A percentile compares a stretch with the other conserved stretches of the same genome.
Conservation (phyloP, 345 rosid species). For the Moricandia arvensis region DNA sequence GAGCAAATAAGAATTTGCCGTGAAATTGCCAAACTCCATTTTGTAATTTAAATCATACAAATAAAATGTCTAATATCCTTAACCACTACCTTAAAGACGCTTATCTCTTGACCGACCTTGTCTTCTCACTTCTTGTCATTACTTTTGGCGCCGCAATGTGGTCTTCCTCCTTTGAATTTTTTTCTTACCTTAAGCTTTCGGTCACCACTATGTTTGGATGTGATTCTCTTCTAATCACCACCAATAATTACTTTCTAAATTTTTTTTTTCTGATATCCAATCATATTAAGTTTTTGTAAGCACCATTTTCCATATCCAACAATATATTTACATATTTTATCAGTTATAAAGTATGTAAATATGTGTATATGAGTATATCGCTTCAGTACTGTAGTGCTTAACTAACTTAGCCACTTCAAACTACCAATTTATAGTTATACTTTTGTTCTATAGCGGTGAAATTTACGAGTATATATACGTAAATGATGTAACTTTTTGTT, state of each 20-base stretch:
- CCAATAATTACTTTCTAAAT: neutral
- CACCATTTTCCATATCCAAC: neutral
- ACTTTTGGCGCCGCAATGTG: slow-evolving; percentile 29
- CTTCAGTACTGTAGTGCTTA: neutral
- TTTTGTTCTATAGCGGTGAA: neutral
- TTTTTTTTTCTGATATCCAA: neutral
- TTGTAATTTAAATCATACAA: slow-evolving; percentile 11
- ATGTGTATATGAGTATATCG: neutral
- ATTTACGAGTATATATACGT: neutral
- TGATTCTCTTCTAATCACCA: slow-evolving; percentile 12
- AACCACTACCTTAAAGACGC: slow-evolving; percentile 16
- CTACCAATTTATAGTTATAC: neutral
- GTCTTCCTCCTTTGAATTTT: slow-evolving; percentile 7
- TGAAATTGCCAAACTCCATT: slow-evolving; percentile 28
- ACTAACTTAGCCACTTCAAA: neutral
- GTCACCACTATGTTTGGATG: slow-evolving; percentile 14
- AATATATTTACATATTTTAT: neutral
- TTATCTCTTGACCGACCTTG: slow-evolving; percentile 24
- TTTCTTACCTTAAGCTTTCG: slow-evolving; percentile 23
- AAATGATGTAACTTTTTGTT: neutral
- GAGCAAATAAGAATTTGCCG: neutral
- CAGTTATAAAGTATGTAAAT: neutral
- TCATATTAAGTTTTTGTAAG: neutral
- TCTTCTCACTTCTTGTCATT: slow-evolving; percentile 19
- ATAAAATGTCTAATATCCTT: slow-evolving; percentile 10